These are phyloP conservation scores for Aureobasidium sp. DNA, from an alignment of 2,329 filamentous ascomycete species.

Conservation along the genomic window DNA sequence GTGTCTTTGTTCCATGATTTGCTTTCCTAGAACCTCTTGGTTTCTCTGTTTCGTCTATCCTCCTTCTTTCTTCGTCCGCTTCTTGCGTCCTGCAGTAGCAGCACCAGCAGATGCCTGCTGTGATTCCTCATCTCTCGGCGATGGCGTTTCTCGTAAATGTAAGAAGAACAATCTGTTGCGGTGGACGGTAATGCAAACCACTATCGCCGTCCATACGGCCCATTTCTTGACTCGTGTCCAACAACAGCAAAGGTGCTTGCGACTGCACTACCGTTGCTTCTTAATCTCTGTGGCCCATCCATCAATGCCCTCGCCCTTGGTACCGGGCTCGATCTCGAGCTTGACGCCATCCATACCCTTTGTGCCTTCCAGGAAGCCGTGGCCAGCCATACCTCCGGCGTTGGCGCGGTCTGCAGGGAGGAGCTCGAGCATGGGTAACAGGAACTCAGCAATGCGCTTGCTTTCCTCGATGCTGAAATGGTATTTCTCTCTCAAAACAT, in stretches of 20 bases:
- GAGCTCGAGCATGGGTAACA: conserved; percentile 85
- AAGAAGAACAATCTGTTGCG: background rate
- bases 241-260: background rate
- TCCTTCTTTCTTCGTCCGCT: background rate
- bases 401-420: conserved; percentile 84
- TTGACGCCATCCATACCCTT: conserved; percentile 78
- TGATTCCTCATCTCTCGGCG: conserved; percentile 6
- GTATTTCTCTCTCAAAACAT: conserved; percentile 93
- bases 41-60: background rate
- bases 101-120: background rate
- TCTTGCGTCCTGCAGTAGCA: background rate
- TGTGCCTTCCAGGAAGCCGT: conserved; percentile 74
- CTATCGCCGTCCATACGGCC: background rate
- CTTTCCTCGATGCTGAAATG: conserved; percentile 82
- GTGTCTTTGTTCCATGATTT: background rate
- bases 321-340: conserved; percentile 69
- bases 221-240: background rate
- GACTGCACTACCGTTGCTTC: conserved; percentile 57
- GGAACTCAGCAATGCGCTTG: conserved; percentile 69
- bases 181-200: background rate
- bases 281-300: conserved; percentile 82
- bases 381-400: conserved; percentile 87
- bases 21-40: background rate
- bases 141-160: conserved; percentile 8
- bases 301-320: conserved; percentile 83